Conservation (phyloP, 306 rosid species). For the Sphenostylis stenocarpa region DNA sequence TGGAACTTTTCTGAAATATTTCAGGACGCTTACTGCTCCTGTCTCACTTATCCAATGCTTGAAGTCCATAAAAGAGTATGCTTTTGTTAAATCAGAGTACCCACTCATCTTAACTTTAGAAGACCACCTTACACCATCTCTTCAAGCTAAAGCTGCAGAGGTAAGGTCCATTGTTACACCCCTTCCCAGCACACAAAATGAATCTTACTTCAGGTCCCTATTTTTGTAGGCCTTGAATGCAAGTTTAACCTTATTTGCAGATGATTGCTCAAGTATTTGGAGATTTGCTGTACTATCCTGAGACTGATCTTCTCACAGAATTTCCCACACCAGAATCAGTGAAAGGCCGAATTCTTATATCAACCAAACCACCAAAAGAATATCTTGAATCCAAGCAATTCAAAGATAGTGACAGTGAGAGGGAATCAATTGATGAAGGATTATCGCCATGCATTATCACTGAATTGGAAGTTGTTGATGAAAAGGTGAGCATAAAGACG, state of each 20-base stretch:
- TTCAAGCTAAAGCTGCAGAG: constrained; percentile 90
- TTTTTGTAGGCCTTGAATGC: constrained; percentile 7
- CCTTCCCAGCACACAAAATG: not conserved
- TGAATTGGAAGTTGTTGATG: constrained; percentile 43
- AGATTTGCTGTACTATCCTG: constrained; percentile 69
- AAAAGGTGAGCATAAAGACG: constrained; percentile 46
- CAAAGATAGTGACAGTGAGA: constrained; percentile 52
- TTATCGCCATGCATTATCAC: constrained; percentile 22
- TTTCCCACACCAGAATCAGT: constrained; percentile 86
- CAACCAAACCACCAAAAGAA: constrained; percentile 90
- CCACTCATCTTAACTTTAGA: constrained; percentile 88
- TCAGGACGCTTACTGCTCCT: constrained; percentile 88
- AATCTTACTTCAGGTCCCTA: not conserved
- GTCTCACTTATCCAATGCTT: constrained; percentile 77
- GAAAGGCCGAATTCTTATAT: constrained; percentile 66
- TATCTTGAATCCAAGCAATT: constrained; percentile 43
- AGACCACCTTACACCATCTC: constrained; percentile 79
- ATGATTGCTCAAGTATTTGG: constrained; percentile 67
- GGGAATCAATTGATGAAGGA: constrained; percentile 52
- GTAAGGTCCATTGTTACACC: constrained; percentile 32
- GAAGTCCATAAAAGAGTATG: constrained; percentile 80
- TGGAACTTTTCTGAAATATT: constrained; percentile 26
- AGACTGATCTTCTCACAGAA: constrained; percentile 51
- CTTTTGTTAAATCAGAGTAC: constrained; percentile 76
- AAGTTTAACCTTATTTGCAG: constrained; percentile 45